These are phyloP conservation scores for Colletotrichum sojae DNA, from an alignment of 2,329 filamentous ascomycete species.

Conservation along the genomic window DNA sequence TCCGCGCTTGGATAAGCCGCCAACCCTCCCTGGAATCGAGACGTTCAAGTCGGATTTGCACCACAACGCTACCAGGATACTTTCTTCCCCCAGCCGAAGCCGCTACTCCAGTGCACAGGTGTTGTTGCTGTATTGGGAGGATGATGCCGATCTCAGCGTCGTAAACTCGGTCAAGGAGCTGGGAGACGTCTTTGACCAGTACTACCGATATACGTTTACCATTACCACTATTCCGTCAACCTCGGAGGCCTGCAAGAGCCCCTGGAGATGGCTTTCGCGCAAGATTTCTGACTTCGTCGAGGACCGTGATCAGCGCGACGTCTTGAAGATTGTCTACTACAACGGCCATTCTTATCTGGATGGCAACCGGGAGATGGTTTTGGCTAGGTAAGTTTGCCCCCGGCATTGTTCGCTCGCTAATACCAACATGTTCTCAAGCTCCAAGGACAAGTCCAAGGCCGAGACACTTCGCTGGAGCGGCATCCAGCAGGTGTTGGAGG, in stretches of 20 bases:
- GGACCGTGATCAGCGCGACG: constrained; percentile 67
- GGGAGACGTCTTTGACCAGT: constrained; percentile 64
- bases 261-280: constrained; percentile 68
- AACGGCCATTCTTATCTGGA: constrained; percentile 69
- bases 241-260: constrained; percentile 62
- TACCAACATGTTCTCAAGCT: constrained; percentile 54
- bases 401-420: too few species aligned
- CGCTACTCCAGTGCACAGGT: constrained; percentile 68
- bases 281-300: constrained; percentile 68
- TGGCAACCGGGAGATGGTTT: constrained; percentile 69
- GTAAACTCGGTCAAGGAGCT: constrained; percentile 60
- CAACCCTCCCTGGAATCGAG: constrained; percentile 65
- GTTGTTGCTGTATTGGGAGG: constrained; percentile 70
- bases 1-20: constrained; percentile 66
- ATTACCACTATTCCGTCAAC: constrained; percentile 65
- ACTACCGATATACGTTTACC: constrained; percentile 66
- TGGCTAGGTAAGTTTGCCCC: constrained; percentile 63
- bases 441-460: constrained; percentile 59
- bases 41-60: constrained; percentile 68
- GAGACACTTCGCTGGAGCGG: constrained; percentile 68
- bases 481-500: constrained; percentile 70
- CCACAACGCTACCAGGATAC: constrained; percentile 62
- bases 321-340: constrained; percentile 72
- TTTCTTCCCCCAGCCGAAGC: constrained; percentile 64
- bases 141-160: constrained; percentile 61